Conservation (phyloP, 2,329 filamentous ascomycete species). For the Arthrobotrys sphaeroides region DNA sequence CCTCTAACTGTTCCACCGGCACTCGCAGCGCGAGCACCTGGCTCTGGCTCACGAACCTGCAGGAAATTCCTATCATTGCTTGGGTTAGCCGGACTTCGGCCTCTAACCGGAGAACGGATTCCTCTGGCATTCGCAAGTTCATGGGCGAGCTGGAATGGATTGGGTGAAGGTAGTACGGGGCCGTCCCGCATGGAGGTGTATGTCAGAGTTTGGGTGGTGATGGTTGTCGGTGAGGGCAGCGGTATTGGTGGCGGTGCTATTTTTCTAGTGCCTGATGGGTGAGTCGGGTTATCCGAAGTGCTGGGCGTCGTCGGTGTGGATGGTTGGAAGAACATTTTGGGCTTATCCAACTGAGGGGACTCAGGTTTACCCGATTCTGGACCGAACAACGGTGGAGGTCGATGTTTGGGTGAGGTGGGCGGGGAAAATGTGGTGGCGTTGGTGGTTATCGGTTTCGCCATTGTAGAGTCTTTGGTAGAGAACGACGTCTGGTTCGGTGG, state of each 20-base stretch:
- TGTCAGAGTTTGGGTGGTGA: constrained; percentile 51
- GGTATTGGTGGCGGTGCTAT: constrained; percentile 48
- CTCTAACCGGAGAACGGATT: constrained; percentile 54
- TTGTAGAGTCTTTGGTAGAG: constrained; percentile 45
- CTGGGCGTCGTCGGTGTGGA: constrained; percentile 50
- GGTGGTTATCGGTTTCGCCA: constrained; percentile 48
- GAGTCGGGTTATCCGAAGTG: constrained; percentile 48
- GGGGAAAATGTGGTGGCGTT: constrained; percentile 50
- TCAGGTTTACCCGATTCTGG: constrained; percentile 40
- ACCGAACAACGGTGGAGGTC: constrained; percentile 49
- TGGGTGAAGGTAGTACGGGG: constrained; percentile 43
- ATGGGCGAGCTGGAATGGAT: constrained; percentile 49
- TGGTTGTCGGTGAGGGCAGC: constrained; percentile 39
- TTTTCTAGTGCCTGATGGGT: constrained; percentile 49
- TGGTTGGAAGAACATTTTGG: constrained; percentile 53
- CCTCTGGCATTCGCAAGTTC: constrained; percentile 52
- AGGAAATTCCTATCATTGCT: constrained; percentile 52
- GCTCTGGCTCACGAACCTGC: constrained; percentile 49
- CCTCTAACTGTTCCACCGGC: constrained; percentile 48
- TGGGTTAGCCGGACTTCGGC: constrained; percentile 45
- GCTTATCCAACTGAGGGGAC: constrained; percentile 41
- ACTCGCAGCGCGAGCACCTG: constrained; percentile 43
- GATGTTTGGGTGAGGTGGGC: constrained; percentile 50
- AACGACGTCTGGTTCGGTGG: constrained; percentile 53
- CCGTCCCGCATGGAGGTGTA: constrained; percentile 43